Base-by-base conservation (phyloP, 192 early-diverging fungal species). In the Coemansia sp. region DNA sequence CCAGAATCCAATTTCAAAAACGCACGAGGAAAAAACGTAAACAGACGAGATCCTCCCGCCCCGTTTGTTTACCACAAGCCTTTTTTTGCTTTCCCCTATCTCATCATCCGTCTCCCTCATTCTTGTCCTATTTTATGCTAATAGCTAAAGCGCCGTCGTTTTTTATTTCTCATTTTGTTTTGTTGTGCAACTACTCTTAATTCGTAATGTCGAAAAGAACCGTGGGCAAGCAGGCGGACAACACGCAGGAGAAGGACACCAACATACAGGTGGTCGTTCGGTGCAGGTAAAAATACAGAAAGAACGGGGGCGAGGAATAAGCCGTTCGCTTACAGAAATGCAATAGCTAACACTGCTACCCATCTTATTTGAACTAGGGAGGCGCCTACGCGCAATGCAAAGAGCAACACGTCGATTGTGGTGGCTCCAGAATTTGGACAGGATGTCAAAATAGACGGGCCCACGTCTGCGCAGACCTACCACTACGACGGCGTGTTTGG, bases 401-500 rank as follows among this genome's bases (percentile, higher is more conserved):
- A 40, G 4, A 48, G 10, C 37, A 51, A 37, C 45, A 18, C 86
- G 68, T 29, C 77, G 14, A 73, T 94, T 5, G 70, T 80, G 3
- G 62, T 86, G 7, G 72, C 73, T 3, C 71, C 81, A 0, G 32
- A 71, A 0, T 63, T 70, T 13, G 76, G 82, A n/a, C 80, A 82
- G 19, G 85, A 93, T 50, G 72, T 93, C 18, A 58, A 82, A 3
- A 70, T 65, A 11, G 80, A 83, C 29, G 50, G 74, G 5, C 9
- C 51, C 17, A 8, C 56, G 32, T 70, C 80, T n/a, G 72, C 62
- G 19, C 87, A 88, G 38, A 84, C 84, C 10, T 97, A 89, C 61
- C 86, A 76, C 33, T 98, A 93, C 74, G 96, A 98, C 68, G 85
- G 83, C 36, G 93, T 93, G 14, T 99, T 94, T 75, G 88, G 84